A percentile compares a stretch with the other conserved stretches of the same genome.
These are phyloP conservation scores for Annulohypoxylon nitens DNA, from an alignment of 495 filamentous ascomycete species.

Conservation along the genomic window DNA sequence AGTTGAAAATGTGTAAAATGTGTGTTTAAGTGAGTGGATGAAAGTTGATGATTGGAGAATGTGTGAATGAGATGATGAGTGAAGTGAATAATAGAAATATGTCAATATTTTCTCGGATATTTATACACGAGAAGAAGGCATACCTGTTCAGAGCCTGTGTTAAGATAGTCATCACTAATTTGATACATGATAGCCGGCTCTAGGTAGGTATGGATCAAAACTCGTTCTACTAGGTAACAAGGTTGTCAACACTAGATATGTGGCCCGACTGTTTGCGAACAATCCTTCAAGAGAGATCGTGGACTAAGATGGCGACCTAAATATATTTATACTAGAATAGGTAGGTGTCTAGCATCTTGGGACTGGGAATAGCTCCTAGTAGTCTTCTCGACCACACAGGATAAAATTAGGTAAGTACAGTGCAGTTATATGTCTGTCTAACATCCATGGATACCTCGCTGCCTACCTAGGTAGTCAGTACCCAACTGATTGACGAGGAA, in stretches of 20 bases:
- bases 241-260: not conserved
- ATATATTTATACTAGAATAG: not conserved
- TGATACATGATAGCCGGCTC: not conserved
- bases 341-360: no score
- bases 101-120: not conserved
- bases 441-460: no score
- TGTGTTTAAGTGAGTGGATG: not conserved
- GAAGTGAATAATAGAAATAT: not conserved
- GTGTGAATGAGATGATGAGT: not conserved
- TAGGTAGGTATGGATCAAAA: not conserved
- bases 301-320: not conserved
- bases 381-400: no score
- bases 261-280: not conserved
- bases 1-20: not conserved
- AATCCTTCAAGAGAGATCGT: not conserved
- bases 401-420: no score
- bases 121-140: not conserved
- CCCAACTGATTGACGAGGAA: not conserved
- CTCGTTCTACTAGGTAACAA: not conserved
- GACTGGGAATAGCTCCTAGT: no score
- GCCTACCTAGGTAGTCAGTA: not conserved
- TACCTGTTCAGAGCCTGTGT: not conserved
- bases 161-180: not conserved
- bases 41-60: not conserved
- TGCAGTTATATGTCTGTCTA: no score